These are phyloP conservation scores for Pseudogymnoascus sp. DNA, from an alignment of 2,329 filamentous ascomycete species.

Conservation along the genomic window DNA sequence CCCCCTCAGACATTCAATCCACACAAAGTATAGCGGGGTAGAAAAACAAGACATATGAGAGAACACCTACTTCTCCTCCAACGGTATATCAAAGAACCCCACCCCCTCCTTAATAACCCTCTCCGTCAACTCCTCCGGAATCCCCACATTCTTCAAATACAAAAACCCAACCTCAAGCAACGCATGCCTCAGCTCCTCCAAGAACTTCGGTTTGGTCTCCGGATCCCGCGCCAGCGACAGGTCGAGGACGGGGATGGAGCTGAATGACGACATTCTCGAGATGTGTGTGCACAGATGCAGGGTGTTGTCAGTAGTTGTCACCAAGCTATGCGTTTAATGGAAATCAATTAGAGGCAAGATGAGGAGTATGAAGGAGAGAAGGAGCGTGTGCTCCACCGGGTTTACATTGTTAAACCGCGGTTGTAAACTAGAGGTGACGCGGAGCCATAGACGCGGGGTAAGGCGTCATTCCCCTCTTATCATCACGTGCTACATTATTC, in stretches of 20 bases:
- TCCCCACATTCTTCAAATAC: constrained; percentile 73
- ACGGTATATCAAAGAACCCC: constrained; percentile 67
- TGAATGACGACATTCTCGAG: constrained; percentile 49
- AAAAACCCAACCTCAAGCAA: constrained; percentile 82
- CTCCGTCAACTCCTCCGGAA: constrained; percentile 55
- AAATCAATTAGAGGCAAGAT: background rate
- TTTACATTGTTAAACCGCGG: background rate
- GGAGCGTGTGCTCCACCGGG: background rate
- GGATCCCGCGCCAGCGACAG: constrained; percentile 56
- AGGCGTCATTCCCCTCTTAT: constrained; percentile 5
- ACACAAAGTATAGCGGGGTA: background rate
- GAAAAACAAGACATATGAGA: constrained; percentile 6
- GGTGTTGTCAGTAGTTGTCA: background rate
- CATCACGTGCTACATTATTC: background rate
- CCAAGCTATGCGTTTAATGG: background rate
- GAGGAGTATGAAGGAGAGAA: background rate
- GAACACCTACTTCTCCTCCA: constrained; percentile 58
- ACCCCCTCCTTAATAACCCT: constrained; percentile 60
- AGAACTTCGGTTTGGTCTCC: constrained; percentile 62
- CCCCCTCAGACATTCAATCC: background rate
- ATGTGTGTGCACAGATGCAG: background rate
- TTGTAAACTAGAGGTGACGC: background rate
- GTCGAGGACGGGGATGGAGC: constrained; percentile 67
- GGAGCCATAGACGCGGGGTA: constrained; percentile 2
- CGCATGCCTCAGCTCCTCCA: constrained; percentile 61